Evolutionary conservation across 1,284 basidiomycete genomes (phyloP).

Genomic region (Rhodotorula sp.): DNA sequence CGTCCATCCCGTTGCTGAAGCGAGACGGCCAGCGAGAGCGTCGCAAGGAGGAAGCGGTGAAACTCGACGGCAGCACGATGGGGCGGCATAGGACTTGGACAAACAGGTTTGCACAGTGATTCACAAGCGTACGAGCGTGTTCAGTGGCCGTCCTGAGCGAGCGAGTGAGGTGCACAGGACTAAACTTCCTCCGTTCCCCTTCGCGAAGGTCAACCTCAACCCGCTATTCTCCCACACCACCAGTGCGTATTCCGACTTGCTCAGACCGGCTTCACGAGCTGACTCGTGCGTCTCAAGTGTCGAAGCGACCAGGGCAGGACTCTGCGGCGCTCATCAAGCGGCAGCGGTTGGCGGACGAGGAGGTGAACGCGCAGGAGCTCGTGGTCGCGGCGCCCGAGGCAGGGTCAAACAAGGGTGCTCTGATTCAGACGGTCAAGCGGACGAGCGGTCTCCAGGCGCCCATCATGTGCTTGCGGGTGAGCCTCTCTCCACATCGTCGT

Average conservation of each 20-base stretch:
- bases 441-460: conserved; percentile 44
- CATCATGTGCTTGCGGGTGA: conserved; percentile 44
- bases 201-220: background rate
- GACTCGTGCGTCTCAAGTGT: conserved; percentile 4
- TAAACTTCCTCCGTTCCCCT: too few species aligned
- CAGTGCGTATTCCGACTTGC: background rate
- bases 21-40: too few species aligned
- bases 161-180: too few species aligned
- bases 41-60: too few species aligned
- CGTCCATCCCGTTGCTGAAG: too few species aligned
- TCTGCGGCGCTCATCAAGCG: conserved; percentile 36
- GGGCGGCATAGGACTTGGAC: too few species aligned
- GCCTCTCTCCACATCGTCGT: background rate
- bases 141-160: too few species aligned
- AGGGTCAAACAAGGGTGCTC: conserved; percentile 35
- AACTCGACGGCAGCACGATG: too few species aligned
- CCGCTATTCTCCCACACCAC: background rate
- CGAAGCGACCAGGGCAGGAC: conserved; percentile 26
- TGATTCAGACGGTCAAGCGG: conserved; percentile 42
- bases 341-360: conserved; percentile 36
- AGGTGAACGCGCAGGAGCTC: conserved; percentile 38
- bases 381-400: conserved; percentile 39
- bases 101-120: too few species aligned
- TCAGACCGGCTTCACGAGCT: background rate
- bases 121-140: too few species aligned